These are phyloP conservation scores for Ophiocordyceps unilateralis DNA, from an alignment of 2,329 filamentous ascomycete genomes.

Conservation along the genomic window DNA sequence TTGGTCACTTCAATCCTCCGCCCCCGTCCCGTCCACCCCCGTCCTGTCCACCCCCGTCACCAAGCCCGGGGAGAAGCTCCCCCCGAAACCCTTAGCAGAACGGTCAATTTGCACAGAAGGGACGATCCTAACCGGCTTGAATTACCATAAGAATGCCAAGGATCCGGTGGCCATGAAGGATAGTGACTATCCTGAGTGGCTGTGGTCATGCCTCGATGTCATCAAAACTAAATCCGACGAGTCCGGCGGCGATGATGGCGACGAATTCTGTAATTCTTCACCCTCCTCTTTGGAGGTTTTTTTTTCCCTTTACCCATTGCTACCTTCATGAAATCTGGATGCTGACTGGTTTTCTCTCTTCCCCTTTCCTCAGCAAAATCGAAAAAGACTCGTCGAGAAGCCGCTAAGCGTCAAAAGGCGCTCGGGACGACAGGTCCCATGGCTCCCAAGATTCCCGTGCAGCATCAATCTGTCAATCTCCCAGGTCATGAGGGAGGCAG, in stretches of 20 bases:
- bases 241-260: conserved; percentile 40
- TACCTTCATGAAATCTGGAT: not conserved
- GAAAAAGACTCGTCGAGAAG: conserved; percentile 60
- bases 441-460: conserved; percentile 53
- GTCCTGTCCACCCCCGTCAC: conserved; percentile 18
- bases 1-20: conserved; percentile 16
- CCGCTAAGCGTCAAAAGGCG: conserved; percentile 44
- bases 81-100: conserved; percentile 11
- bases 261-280: conserved; percentile 57
- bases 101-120: conserved; percentile 45
- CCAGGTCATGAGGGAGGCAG: conserved; percentile 29
- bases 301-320: not conserved
- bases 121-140: conserved; percentile 55
- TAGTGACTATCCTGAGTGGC: conserved; percentile 62
- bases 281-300: too few relatives aligned
- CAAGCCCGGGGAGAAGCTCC: conserved; percentile 11
- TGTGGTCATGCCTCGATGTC: conserved; percentile 56
- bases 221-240: conserved; percentile 33
- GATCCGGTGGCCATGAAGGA: conserved; percentile 63
- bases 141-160: conserved; percentile 55
- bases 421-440: conserved; percentile 44
- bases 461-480: conserved; percentile 64
- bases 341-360: not conserved
- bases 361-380: conserved; percentile 55
- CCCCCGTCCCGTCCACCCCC: conserved; percentile 19